Base-by-base conservation (phyloP, 2,329 filamentous ascomycete genomes). In the Fusarium sublunatum region DNA sequence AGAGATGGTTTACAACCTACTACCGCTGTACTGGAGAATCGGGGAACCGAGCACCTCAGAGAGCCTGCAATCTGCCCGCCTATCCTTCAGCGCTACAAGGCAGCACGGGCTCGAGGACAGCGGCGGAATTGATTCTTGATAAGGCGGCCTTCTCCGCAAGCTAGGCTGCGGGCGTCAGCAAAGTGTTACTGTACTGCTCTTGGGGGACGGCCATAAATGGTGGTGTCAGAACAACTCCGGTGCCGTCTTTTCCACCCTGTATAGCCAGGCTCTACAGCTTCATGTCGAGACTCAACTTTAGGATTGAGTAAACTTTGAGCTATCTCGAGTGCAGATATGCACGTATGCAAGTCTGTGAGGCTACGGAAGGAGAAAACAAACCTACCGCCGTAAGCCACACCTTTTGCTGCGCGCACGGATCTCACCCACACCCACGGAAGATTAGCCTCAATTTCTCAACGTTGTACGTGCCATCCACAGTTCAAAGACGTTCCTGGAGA, bases 361-460 rank as follows among this genome's bases (percentile, higher is more conserved):
- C 15, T 19, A 36, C 31, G 32, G 35, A 46, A 32, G 42, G 45
- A 41, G 31, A 40, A 19, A 58, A 50, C 61, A 49, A 54, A 32
- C 34, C 50, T 60, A 19, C 19, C 35, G 11, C 22, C 26, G 29
- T 26, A 34, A 48, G 28, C 35, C 26, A 19, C 51, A 56, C 40
- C 41, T 44, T 39, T 46, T 35, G 19, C 34, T 45, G 41, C 25
- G 50, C 58, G 67, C 58, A 69, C 67, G 61, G 58, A 58, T 61
- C 52, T 50, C 44, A 42, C 42, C 13, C 46, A 42, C 42, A 15
- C 46, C 35, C 25, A 44, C 44, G 49, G 41, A 48, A 46, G 42
- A 49, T 49, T 51, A 54, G 51, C 40, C 50, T 38, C 49, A 53
- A 57, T 56, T 50, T 32, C 40, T 36, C 32, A 47, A 36, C 53